Evolutionary conservation across 2,329 filamentous ascomycete species (phyloP), one percentile per base, ranked within the genome.

Genomic region (Ophioceras dolichostomum): DNA sequence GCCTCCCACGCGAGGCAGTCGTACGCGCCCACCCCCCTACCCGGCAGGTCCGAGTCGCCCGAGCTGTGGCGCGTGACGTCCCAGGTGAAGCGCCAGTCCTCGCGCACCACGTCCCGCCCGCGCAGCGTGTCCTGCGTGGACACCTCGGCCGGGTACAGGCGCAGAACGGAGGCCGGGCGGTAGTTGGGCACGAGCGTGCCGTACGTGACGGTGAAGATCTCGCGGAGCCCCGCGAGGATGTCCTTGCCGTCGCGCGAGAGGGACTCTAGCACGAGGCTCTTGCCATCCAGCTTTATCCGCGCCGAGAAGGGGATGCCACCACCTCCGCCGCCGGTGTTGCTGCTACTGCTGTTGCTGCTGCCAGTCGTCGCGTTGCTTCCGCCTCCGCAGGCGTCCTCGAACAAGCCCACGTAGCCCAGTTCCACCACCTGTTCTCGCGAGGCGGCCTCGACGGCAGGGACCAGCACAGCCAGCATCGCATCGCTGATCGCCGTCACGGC

Each of bases 1-100:
- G 45, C 22, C 21, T 41, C 35, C 47, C 47, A 49, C 12, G 35
- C 42, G 33, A 41, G 35, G 27, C 45, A 47, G 28, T 47, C 42
- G 14, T 39, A 32, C 16, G 30, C 39, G 20, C 40, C 39, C 10
- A 45, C 35, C 5, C 39, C 43, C 26, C 32, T 36, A 7, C 45
- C 45, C 10, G 45, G 45, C 12, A 47, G 31, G 21, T 44, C 43
- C 12, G 37, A 40, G 17, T 40, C 34, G n/a, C n/a, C n/a, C 14
- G 10, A 17, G 4, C 21, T 13, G 21, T 26, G 28, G 12, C 33
- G 29, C 19, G 37, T 28, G 5, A 45, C 29, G 18, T 42, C 43
- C 38, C 40, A 43, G 35, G 36, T 40, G 20, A 47, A 16, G 12
- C 45, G 37, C 45, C 45, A 47, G 32, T 47, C 43, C 39, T 47